Evolutionary conservation across 352 stramenopile genomes (phyloP), one percentile per base, ranked within the genome.

Genomic region (Phytophthora colocasiae): DNA sequence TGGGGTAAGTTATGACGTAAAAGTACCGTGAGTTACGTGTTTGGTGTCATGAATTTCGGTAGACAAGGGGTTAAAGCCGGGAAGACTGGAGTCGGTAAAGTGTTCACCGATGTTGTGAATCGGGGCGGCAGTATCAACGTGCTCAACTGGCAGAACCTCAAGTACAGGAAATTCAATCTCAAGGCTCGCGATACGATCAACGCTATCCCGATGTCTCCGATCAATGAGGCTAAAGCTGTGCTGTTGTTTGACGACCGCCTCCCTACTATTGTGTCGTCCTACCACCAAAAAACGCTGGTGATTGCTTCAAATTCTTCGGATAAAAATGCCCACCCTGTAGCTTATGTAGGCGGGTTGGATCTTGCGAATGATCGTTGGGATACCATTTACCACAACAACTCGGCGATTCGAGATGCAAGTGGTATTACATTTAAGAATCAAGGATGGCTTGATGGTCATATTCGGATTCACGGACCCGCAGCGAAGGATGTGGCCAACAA

Each of bases 301-400:
- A 69, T 82, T 14, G 17, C 67, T 10, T 38, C 46, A 17, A 44
- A 56, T 3, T 34, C 9, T 3, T 51, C 55, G n/a, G 44, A 66
- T 15, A 34, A n/a, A 7, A 17, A 58, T 5, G 57, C 65, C 3
- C 55, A 71, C 1, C 52, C 70, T 9, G 53, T 80, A 6, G 80
- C 83, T 1, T 90, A 84, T 50, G 68, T 89, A 1, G 79, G 79
- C 4, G 83, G 81, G 8, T 64, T 88, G 6, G 83, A 92, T 47
- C 84, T 63, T 65, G 81, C 19, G 74, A 63, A 62, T 24, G 73
- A 90, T 31, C 83, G 83, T 6, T 92, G 83, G 81, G 79, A 91
- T 58, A 88, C 78, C 11, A 71, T 77, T n/a, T 54, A 65, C 15
- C 82, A 91, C 58, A 73, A 89, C 66, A 54, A 76, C 27, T 62